phyloP scores from a whole-genome alignment of 352 stramenopile genomes.

The Phytophthora idaei region DNA sequence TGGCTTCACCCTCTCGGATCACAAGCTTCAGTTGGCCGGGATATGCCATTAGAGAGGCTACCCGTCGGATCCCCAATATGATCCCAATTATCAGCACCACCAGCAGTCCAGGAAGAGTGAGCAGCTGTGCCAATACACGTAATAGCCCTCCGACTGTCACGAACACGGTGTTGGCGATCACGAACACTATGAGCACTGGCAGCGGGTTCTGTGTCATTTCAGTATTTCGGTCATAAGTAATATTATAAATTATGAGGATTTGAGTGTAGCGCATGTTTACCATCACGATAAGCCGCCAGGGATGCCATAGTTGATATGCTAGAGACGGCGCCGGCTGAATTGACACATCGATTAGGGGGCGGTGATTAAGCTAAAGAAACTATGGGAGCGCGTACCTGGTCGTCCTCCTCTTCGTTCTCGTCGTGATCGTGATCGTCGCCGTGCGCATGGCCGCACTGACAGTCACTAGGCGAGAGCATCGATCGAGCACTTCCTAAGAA shows the following conservation, averaged over 20 bases:
- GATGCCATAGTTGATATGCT: slow-evolving; percentile 75
- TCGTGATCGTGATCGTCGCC: slow-evolving; percentile 20
- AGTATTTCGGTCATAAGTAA: neutral
- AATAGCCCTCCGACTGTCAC: slow-evolving; percentile 62
- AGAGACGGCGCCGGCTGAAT: slow-evolving; percentile 38
- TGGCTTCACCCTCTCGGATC: slow-evolving; percentile 80
- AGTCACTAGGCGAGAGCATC: slow-evolving; percentile 40
- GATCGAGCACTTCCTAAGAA: neutral
- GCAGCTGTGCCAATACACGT: slow-evolving; percentile 47
- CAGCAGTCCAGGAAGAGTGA: slow-evolving; percentile 62
- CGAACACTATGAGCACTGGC: slow-evolving; percentile 52
- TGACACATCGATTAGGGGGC: slow-evolving; percentile 1
- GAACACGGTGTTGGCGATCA: slow-evolving; percentile 64
- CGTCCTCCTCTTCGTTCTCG: slow-evolving; percentile 14
- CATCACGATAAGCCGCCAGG: slow-evolving; percentile 64
- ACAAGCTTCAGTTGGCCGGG: slow-evolving; percentile 80
- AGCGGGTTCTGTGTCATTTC: slow-evolving; percentile 57
- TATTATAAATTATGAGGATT: slow-evolving; percentile 15
- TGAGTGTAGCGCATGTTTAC: slow-evolving; percentile 28
- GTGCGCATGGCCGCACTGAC: slow-evolving; percentile 40
- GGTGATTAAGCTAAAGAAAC: slow-evolving; percentile 4
- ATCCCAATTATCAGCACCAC: slow-evolving; percentile 46
- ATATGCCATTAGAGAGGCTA: slow-evolving; percentile 70
- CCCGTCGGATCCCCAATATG: slow-evolving; percentile 45
- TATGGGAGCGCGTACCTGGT: slow-evolving; percentile 16